Percentiles rank a stretch among this genome's conserved stretches.
Conservation (phyloP, 2,329 filamentous ascomycete species). For the Xylaria sp. region DNA sequence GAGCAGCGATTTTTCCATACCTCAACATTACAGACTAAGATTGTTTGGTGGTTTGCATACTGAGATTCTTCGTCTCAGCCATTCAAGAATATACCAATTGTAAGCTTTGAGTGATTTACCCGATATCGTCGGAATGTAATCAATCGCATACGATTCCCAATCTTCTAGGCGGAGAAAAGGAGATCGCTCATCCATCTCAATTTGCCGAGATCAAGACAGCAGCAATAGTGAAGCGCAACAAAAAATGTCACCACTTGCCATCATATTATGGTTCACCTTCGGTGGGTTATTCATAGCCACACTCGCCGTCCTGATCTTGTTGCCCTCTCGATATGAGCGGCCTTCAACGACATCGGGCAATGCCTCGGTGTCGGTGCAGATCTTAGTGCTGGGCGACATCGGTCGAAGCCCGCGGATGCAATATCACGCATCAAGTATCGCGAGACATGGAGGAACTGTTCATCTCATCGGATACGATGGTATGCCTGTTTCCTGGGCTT, state of each 20-base stretch:
- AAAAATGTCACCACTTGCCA: constrained; percentile 44
- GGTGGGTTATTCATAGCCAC: constrained; percentile 48
- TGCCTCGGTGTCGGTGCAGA: constrained; percentile 67
- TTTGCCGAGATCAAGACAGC: background rate
- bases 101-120: background rate
- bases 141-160: background rate
- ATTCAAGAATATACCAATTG: background rate
- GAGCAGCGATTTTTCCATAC: background rate
- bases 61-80: background rate
- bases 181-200: background rate
- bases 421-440: constrained; percentile 94
- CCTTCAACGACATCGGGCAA: constrained; percentile 47
- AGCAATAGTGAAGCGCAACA: background rate
- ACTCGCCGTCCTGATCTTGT: constrained; percentile 47
- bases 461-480: constrained; percentile 90
- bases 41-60: no score
- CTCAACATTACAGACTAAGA: background rate
- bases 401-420: constrained; percentile 98
- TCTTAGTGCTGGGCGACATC: constrained; percentile 94
- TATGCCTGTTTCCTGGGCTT: no score
- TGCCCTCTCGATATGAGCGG: constrained; percentile 54
- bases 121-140: constrained; percentile 4
- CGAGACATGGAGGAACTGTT: constrained; percentile 81
- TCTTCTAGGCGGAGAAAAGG: background rate
- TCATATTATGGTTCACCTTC: constrained; percentile 43